Evolutionary conservation across 257 asterid species (phyloP), one percentile per base, ranked within the genome.

Genomic region (Sherardia arvensis): DNA sequence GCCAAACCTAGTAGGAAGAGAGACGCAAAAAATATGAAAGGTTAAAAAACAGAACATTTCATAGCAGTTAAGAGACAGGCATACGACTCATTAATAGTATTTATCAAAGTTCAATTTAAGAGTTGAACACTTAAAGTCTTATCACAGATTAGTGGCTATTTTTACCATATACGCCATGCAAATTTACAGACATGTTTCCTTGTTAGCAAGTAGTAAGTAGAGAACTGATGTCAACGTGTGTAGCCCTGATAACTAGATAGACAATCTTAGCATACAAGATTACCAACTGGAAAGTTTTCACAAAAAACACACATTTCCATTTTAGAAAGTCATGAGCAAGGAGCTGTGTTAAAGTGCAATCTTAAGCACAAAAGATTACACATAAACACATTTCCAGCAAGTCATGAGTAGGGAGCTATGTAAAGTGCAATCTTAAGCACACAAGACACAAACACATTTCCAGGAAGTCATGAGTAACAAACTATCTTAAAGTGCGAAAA

Each of bases 1-100:
- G 99, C 99, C 72, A 85, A 76, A 67, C 99, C 99, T 90, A 67
- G 49, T 51, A 67, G 48, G 40, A 57, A 66, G 69, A 57, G 45
- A 40, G 71, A 63, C 28, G 21, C 28, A 63, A 27, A 34, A 33
- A 11, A 20, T 14, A 17, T n/a, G n/a, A n/a, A 61, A 15, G 18
- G 61, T 8, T 4, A 61, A 33, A 64, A 21, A 30, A 5, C 49
- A 48, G 32, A 29, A 38, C 23, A 28, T 2, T 8, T 62, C 55
- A 43, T 1, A 7, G 29, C 21, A 15, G 5, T 7, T 20, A 43
- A 43, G 51, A 43, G 1, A 17, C 51, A 15, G 36, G 27, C 18
- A 59, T 59, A n/a, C 27, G 20, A 57, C 4, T 27, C 30, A 57
- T 57, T 11, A 27, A 11, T 28, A 3, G 45, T 36, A 15, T 14